phyloP scores from a whole-genome alignment of 352 stramenopile species.

The Pythium phragmitis region DNA sequence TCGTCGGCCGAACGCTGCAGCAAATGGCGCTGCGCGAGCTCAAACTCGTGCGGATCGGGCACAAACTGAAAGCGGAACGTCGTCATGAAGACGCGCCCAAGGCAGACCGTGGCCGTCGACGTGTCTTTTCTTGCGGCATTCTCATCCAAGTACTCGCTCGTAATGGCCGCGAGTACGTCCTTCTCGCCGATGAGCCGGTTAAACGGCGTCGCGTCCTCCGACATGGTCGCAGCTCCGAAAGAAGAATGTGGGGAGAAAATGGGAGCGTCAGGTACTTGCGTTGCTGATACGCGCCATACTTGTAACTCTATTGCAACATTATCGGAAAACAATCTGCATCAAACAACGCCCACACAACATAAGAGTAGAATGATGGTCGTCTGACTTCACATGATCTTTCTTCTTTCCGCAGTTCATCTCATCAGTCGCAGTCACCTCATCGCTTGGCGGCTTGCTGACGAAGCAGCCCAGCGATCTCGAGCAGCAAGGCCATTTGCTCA shows the following conservation, averaged over 20 bases:
- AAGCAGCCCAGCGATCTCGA: constrained; percentile 40
- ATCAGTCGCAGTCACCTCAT: background rate
- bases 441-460: constrained; percentile 16
- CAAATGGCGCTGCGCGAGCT: constrained; percentile 49
- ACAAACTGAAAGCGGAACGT: constrained; percentile 85
- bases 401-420: background rate
- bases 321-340: background rate
- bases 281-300: background rate
- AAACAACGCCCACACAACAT: constrained; percentile 3
- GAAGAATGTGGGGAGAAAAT: background rate
- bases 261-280: background rate
- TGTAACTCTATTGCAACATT: constrained; percentile 6
- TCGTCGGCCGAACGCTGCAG: constrained; percentile 57
- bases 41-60: constrained; percentile 57
- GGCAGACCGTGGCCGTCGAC: constrained; percentile 52
- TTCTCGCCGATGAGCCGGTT: constrained; percentile 67
- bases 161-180: constrained; percentile 73
- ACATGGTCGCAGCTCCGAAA: background rate
- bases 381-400: constrained; percentile 1
- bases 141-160: constrained; percentile 74
- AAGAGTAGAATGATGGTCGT: constrained; percentile 7
- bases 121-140: constrained; percentile 57
- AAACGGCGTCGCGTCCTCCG: constrained; percentile 26
- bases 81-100: constrained; percentile 79
- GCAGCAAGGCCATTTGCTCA: constrained; percentile 54